Evolutionary conservation across 805 yeast species (phyloP).

Genomic region (Suhomyces kilbournensis): DNA sequence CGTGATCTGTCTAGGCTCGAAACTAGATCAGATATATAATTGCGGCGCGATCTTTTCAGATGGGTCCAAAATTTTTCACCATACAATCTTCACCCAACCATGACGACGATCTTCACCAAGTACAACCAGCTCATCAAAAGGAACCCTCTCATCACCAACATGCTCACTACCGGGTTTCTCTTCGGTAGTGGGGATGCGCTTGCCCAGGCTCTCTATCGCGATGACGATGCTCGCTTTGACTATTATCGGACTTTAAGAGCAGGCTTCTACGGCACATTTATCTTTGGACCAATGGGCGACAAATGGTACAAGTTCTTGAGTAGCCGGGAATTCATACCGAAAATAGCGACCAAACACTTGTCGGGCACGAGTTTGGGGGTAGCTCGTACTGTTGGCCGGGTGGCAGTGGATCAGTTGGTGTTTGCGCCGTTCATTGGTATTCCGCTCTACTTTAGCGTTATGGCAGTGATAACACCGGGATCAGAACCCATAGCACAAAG

Average conservation of each 20-base stretch:
- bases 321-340: background rate
- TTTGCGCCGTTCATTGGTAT: conserved; percentile 77
- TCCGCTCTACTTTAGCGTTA: conserved; percentile 65
- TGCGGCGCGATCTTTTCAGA: background rate
- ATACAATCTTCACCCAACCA: background rate
- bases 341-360: background rate
- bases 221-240: conserved; percentile 39
- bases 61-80: background rate
- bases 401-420: conserved; percentile 64
- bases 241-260: conserved; percentile 59
- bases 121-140: conserved; percentile 25
- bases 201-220: conserved; percentile 56
- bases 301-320: conserved; percentile 61
- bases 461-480: conserved; percentile 61
- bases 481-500: conserved; percentile 43
- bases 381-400: conserved; percentile 37
- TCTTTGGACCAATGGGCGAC: conserved; percentile 75
- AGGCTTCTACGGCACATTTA: conserved; percentile 62
- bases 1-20: background rate
- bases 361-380: conserved; percentile 1
- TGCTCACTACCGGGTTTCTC: conserved; percentile 47
- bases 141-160: conserved; percentile 45
- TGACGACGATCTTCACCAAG: conserved; percentile 14
- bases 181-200: conserved; percentile 75
- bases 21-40: background rate